phyloP scores from a whole-genome alignment of 345 rosid species.

The Cardiospermum halicacabum region DNA sequence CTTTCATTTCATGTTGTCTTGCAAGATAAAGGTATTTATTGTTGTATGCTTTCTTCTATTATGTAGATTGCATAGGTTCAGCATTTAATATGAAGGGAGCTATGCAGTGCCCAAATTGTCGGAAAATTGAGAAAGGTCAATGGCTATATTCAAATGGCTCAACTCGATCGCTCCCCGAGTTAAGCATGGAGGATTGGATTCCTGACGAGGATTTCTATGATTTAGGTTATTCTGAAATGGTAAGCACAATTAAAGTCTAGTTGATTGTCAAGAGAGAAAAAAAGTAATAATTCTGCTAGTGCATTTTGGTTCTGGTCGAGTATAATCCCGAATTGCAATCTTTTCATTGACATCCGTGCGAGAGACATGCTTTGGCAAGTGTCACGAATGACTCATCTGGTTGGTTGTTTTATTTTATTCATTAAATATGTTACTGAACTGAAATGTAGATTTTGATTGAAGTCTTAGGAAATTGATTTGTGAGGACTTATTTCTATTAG shows the following conservation, averaged over 20 bases:
- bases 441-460: not conserved
- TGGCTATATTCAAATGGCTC: conserved; percentile 70
- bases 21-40: not conserved
- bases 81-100: conserved; percentile 74
- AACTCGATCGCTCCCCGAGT: conserved; percentile 42
- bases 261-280: not conserved
- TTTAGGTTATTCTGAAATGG: conserved; percentile 56
- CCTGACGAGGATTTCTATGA: conserved; percentile 54
- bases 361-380: not conserved
- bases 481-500: not conserved
- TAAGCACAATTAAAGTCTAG: conserved; percentile 11
- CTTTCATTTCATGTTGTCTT: not conserved
- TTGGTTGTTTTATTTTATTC: not conserved
- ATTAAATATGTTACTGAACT: not conserved
- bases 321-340: not conserved
- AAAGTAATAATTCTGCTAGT: conserved; percentile 3
- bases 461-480: not conserved
- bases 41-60: not conserved
- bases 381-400: not conserved
- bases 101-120: conserved; percentile 86
- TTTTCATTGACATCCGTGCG: not conserved
- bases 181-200: conserved; percentile 55
- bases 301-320: conserved; percentile 1
- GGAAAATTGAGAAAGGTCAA: conserved; percentile 66
- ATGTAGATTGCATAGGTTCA: conserved; percentile 78